Percentiles rank a stretch among this genome's conserved stretches.
phyloP scores from a whole-genome alignment of 805 yeast species.

The Lachancea mirantina region DNA sequence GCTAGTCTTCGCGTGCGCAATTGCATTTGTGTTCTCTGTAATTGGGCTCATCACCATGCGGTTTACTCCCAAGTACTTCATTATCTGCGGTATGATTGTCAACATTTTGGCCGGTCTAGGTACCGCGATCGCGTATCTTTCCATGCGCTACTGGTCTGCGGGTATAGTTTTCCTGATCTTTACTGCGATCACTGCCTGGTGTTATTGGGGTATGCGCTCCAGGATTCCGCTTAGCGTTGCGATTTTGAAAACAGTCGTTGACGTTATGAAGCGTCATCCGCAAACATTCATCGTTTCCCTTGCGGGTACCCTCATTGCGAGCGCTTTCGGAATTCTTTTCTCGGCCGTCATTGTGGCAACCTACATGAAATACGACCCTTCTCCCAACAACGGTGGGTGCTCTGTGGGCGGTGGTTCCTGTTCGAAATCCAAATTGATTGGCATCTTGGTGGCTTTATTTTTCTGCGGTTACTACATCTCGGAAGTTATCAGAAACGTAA shows the following conservation, averaged over 20 bases:
- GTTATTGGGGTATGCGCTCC: slow-evolving; percentile 63
- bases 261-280: slow-evolving; percentile 67
- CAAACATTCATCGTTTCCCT: slow-evolving; percentile 56
- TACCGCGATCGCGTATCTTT: slow-evolving; percentile 68
- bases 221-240: slow-evolving; percentile 72
- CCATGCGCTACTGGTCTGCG: slow-evolving; percentile 64
- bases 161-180: slow-evolving; percentile 69
- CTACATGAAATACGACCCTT: slow-evolving; percentile 69
- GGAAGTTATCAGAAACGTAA: slow-evolving; percentile 73
- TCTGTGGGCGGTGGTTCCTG: slow-evolving; percentile 43
- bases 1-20: slow-evolving; percentile 55
- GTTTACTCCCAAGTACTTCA: slow-evolving; percentile 57
- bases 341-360: slow-evolving; percentile 64
- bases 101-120: slow-evolving; percentile 67
- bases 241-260: slow-evolving; percentile 63
- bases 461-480: slow-evolving; percentile 80
- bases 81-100: slow-evolving; percentile 57
- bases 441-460: slow-evolving; percentile 62
- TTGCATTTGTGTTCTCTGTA: slow-evolving; percentile 52
- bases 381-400: slow-evolving; percentile 47
- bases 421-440: slow-evolving; percentile 55
- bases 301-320: slow-evolving; percentile 51
- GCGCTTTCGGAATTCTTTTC: slow-evolving; percentile 60
- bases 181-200: slow-evolving; percentile 55
- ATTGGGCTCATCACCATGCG: slow-evolving; percentile 56